Evolutionary conservation across 306 rosid species (phyloP), one percentile per base, ranked within the genome.

Genomic region (Dryas drummondii): DNA sequence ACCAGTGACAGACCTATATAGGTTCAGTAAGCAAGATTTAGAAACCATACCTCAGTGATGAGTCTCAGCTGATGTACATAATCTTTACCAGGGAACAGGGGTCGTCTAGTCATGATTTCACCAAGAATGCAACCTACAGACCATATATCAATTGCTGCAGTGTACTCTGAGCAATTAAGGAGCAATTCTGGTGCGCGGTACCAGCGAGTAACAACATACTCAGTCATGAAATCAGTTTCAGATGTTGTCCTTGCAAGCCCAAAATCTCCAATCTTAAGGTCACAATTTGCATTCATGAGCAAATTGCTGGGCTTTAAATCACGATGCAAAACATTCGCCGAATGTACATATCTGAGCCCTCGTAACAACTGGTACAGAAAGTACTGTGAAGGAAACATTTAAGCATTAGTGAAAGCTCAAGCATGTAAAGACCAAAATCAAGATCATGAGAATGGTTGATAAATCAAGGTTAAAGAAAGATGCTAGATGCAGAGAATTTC

Each of bases 241-340:
- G 97, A 94, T 62, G 98, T 94, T 81, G 98, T 94, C 88, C 98
- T 87, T 72, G 97, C 98, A 61, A 94, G 98, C 74, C 98, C 98
- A 32, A 94, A 94, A 84, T 94, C 98, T 62, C 88, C 97, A 78
- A 94, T 92, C 90, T 94, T 94, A 41, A 94, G 97, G 87, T 94
- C 98, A 80, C 97, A 94, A 82, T 94, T 94, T 63, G 98, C 86
- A 82, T 94, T 90, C 83, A 94, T 83, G 48, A 94, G 81, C 87
- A 94, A 81, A 82, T 94, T 94, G 86, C 97, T 94, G 60, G 98
- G 98, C 88, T 94, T 94, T 70, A 94, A 86, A 76, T 94, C 98
- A 12, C 98, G 98, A 77, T 94, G 98, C 83, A 94, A 82, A 76
- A 94, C 97, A 84, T 84, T 84, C 61, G 98, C 97, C 40, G 98